These are phyloP conservation scores for Drechslerella dactyloides DNA, from an alignment of 2,329 filamentous ascomycete species.

Conservation along the genomic window DNA sequence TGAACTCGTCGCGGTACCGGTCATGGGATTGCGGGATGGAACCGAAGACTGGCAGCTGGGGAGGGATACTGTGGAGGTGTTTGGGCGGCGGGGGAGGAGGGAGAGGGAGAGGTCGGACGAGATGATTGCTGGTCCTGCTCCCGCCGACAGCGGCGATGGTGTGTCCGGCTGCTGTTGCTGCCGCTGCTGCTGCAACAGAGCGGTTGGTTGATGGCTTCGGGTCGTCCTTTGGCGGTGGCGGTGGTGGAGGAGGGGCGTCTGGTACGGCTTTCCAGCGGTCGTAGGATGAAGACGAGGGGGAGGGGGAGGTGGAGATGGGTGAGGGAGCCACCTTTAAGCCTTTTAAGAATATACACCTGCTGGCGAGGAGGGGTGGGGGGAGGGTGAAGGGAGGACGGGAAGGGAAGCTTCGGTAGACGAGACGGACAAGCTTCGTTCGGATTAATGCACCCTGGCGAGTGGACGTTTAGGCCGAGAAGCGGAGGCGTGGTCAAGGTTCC, in stretches of 20 bases:
- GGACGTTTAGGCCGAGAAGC: constrained; percentile 11
- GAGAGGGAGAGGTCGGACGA: constrained; percentile 41
- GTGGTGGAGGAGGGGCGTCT: constrained; percentile 47
- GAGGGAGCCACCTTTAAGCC: constrained; percentile 50
- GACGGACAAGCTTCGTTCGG: background rate
- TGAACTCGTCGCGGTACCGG: constrained; percentile 30
- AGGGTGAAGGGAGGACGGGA: constrained; percentile 12
- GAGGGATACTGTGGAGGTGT: background rate
- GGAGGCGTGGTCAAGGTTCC: constrained; percentile 41
- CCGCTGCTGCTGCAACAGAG: constrained; percentile 11
- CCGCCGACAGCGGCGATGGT: constrained; percentile 12
- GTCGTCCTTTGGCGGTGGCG: constrained; percentile 48
- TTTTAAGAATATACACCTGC: constrained; percentile 9
- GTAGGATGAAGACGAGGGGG: constrained; percentile 45
- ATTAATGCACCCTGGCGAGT: constrained; percentile 11
- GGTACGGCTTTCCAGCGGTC: constrained; percentile 50
- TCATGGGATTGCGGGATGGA: constrained; percentile 42
- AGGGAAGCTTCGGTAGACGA: constrained; percentile 9
- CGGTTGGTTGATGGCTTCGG: constrained; percentile 13
- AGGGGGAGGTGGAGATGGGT: constrained; percentile 48
- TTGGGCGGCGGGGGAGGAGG: constrained; percentile 45
- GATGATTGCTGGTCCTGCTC: constrained; percentile 30
- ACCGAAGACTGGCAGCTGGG: constrained; percentile 23
- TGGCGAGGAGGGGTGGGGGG: constrained; percentile 8
- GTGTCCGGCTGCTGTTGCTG: background rate